phyloP scores from a whole-genome alignment of 148 eudicot species.

The Euryodendron excelsum region DNA sequence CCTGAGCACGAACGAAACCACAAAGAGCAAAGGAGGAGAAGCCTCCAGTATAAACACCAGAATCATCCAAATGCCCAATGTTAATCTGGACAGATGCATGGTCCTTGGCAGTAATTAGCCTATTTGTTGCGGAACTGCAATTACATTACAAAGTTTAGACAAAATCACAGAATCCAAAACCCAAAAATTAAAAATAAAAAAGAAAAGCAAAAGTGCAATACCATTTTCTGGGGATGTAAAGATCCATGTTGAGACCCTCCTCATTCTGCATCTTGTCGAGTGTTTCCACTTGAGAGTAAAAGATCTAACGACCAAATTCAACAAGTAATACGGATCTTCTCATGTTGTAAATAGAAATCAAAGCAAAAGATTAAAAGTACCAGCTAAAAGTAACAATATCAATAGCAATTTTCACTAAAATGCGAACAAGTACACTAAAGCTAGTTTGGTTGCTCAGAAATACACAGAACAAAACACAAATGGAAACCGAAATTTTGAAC shows the following conservation, averaged over 20 bases:
- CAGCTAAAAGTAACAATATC: neutral
- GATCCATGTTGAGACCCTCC: constrained; percentile 63
- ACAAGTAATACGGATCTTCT: neutral
- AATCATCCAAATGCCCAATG: constrained; percentile 76
- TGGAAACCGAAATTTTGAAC: too few species aligned
- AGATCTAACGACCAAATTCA: neutral
- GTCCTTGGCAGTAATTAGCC: constrained; percentile 84
- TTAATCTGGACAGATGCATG: constrained; percentile 85
- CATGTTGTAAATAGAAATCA: neutral
- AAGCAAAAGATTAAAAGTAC: neutral
- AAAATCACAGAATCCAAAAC: neutral
- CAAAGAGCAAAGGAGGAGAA: constrained; percentile 81
- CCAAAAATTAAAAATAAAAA: neutral
- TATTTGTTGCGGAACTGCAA: constrained; percentile 74
- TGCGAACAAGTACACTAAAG: too few species aligned
- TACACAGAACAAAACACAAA: too few species aligned
- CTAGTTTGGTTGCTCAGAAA: too few species aligned
- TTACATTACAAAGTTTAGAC: neutral
- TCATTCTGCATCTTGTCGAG: constrained; percentile 69
- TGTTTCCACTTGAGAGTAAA: neutral
- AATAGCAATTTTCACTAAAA: neutral
- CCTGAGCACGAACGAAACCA: constrained; percentile 87
- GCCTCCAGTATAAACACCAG: constrained; percentile 58
- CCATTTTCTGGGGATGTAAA: constrained; percentile 83
- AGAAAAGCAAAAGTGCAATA: constrained; percentile 14